Base-by-base conservation (phyloP, 1,139 yeast species). In the Zhuliangozyma blackwelliae region DNA sequence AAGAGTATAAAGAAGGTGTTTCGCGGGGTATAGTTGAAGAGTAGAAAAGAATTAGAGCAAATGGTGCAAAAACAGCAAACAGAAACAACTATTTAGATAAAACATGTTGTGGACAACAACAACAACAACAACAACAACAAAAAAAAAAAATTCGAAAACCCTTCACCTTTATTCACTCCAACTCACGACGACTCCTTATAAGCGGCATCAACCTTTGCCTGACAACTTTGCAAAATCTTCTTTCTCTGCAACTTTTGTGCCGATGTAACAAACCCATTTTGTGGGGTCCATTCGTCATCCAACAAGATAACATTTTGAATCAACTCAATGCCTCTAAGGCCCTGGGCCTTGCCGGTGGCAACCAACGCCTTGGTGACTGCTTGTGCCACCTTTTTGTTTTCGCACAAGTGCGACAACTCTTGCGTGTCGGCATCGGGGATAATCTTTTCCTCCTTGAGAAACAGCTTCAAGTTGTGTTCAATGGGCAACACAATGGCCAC, bases 271-370 rank as follows among this genome's bases (percentile, higher is more conserved):
- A 71, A 85, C 2, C 97, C 97, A 56, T 82, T 87, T 63, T 88
- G 95, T 33, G 98, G 97, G 35, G 97, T 90, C 97, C 98, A 94
- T 68, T 94, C 99, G 35, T 82, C 90, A 49, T 85, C 92, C 43
- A 81, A 75, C 41, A 94, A 61, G 16, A 85, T 89, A 44, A 85
- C 72, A 49, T 92, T 95, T 49, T 79, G 79, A 44, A 94, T 61
- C 46, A 90, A 69, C 63, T 94, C 98, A 50, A 89, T 90, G 42
- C 96, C 96, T 43, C 64, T 72, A 49, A 94, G 75, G 9, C 95
- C 96, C 57, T 82, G 90, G 25, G 75, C 52, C 61, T 77, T 82
- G 52, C 92, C 99, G 11, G 97, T 86, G 26, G 74, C 72, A 37
- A 84, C 54, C 46, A 94, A 64, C 23, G 80, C 66, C 51, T 80